Percentiles rank a stretch among this genome's conserved stretches.
Evolutionary conservation across 192 early-diverging fungal species (phyloP).

Genomic region (Hyaloraphidium curvatum): DNA sequence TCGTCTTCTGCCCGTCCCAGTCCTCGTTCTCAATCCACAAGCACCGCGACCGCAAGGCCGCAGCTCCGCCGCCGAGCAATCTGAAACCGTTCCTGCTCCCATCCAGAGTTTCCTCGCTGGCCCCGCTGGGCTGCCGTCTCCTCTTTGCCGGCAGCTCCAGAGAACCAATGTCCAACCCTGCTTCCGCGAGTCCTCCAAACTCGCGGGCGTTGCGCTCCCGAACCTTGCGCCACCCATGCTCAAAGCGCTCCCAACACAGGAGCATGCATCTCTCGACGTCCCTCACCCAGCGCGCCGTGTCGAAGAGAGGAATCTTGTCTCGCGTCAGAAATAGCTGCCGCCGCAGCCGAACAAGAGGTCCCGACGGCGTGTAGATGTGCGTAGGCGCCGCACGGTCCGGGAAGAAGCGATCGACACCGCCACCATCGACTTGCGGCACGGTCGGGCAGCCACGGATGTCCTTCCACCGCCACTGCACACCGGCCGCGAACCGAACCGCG

Average conservation of each 20-base stretch:
- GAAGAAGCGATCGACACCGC: too few species aligned
- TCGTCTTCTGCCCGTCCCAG: too few species aligned
- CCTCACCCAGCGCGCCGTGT: slow-evolving; percentile 68
- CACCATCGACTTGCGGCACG: too few species aligned
- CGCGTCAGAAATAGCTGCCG: slow-evolving; percentile 50
- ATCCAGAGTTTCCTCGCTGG: too few species aligned
- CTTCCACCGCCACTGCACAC: slow-evolving; percentile 17
- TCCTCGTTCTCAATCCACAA: too few species aligned
- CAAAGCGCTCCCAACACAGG: slow-evolving; percentile 8
- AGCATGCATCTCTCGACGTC: slow-evolving; percentile 49
- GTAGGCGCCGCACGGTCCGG: background rate
- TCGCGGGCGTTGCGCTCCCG: background rate
- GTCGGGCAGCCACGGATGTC: background rate
- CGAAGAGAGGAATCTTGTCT: slow-evolving; percentile 65
- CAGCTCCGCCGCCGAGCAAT: too few species aligned
- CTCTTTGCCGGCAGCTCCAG: too few species aligned
- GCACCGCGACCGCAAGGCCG: too few species aligned
- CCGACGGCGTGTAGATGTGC: slow-evolving; percentile 6
- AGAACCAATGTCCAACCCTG: too few species aligned
- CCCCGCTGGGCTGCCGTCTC: too few species aligned
- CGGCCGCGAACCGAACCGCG: slow-evolving; percentile 16
- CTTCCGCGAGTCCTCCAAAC: background rate
- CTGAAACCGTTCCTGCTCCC: too few species aligned
- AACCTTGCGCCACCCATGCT: slow-evolving; percentile 1
- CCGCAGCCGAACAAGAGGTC: slow-evolving; percentile 11